These are phyloP conservation scores for Kokia cookei DNA, from an alignment of 441 rosid genomes.

Conservation along the genomic window DNA sequence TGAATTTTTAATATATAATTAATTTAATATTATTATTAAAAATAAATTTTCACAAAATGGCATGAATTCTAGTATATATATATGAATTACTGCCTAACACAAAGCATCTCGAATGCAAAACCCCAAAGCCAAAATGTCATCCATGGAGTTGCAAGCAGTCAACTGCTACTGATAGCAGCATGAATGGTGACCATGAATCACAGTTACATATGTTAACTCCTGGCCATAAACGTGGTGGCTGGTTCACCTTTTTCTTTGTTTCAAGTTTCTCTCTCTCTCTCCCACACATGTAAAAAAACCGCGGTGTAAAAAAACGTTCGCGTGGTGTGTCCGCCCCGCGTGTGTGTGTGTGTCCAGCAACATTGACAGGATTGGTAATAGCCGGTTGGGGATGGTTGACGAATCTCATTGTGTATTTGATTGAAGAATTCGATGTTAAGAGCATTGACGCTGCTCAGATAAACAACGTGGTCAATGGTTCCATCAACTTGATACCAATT, in stretches of 20 bases:
- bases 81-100: no score
- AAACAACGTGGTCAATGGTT: conserved; percentile 13
- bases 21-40: no score
- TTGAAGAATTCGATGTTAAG: conserved; percentile 18
- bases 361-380: conserved; percentile 2
- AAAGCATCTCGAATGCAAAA: no score
- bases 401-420: conserved; percentile 20
- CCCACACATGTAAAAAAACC: no score
- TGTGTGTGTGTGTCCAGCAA: conserved; percentile 5
- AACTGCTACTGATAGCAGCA: background rate
- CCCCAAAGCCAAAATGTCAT: no score
- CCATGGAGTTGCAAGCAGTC: background rate
- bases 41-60: no score
- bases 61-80: no score
- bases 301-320: background rate
- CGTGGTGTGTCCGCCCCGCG: background rate
- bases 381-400: conserved; percentile 14
- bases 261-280: background rate
- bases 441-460: conserved; percentile 31
- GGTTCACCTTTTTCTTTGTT: conserved; percentile 1
- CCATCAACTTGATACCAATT: conserved; percentile 12
- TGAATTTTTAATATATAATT: no score
- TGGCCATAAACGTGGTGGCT: background rate
- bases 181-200: conserved; percentile 3
- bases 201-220: background rate